Conservation (phyloP, 176 grass and related monocot genomes). For the Ampelocalamus luodianensis region DNA sequence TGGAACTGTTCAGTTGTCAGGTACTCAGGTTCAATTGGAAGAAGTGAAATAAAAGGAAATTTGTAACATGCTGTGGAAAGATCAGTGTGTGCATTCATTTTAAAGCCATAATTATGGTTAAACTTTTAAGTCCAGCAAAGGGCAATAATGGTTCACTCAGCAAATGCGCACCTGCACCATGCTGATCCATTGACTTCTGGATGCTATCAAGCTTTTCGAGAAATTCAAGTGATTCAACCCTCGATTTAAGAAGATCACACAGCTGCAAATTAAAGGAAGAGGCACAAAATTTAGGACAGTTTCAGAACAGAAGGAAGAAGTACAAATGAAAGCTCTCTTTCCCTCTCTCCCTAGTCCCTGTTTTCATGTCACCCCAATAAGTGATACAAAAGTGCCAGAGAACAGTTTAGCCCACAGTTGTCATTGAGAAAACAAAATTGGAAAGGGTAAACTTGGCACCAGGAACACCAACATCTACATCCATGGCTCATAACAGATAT, state of each 20-base stretch:
- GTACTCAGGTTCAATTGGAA: constrained; percentile 12
- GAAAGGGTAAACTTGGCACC: not conserved
- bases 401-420: not conserved
- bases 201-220: constrained; percentile 81
- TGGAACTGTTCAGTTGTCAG: constrained; percentile 44
- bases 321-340: not conserved
- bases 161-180: constrained; percentile 46
- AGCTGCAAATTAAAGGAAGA: constrained; percentile 50
- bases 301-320: not conserved
- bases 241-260: constrained; percentile 85
- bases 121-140: not conserved
- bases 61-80: not conserved
- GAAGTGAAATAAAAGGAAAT: not conserved
- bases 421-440: not conserved
- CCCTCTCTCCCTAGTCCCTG: not conserved
- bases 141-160: not conserved
- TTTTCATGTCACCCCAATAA: not conserved
- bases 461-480: not conserved
- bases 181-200: constrained; percentile 63
- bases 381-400: not conserved
- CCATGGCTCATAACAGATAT: not conserved
- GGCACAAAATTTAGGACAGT: not conserved
- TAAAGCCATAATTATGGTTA: not conserved
- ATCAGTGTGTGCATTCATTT: not conserved
- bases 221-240: constrained; percentile 90